These are phyloP conservation scores for Paramecium caudatum DNA, from an alignment of 73 alveolate species.

Conservation along the genomic window DNA sequence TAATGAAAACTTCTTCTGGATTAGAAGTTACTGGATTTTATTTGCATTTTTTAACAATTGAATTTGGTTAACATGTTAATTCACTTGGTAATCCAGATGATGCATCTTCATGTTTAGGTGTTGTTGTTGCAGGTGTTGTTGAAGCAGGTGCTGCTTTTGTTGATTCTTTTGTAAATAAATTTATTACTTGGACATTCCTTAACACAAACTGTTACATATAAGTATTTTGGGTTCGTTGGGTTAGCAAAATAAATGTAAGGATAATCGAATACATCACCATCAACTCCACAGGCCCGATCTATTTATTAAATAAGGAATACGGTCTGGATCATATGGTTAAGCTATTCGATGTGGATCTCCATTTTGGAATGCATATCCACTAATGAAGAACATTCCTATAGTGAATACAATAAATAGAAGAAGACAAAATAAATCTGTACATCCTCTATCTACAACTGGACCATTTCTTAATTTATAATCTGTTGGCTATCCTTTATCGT, in stretches of 20 bases:
- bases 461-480: constrained; percentile 67
- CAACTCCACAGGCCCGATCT: constrained; percentile 67
- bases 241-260: constrained; percentile 65
- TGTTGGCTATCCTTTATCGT: constrained; percentile 54
- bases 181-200: constrained; percentile 32
- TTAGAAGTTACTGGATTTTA: not conserved
- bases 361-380: constrained; percentile 67
- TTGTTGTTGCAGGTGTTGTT: constrained; percentile 15
- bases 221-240: constrained; percentile 39
- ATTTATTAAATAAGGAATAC: not conserved
- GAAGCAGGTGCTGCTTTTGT: not conserved
- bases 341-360: constrained; percentile 76
- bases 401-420: constrained; percentile 62
- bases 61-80: constrained; percentile 29
- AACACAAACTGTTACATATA: constrained; percentile 39
- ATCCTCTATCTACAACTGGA: constrained; percentile 66
- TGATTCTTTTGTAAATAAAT: not conserved
- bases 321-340: constrained; percentile 69
- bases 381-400: constrained; percentile 39
- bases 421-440: constrained; percentile 68
- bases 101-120: not conserved
- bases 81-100: constrained; percentile 42
- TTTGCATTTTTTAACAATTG: constrained; percentile 45
- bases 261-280: constrained; percentile 52
- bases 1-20: constrained; percentile 1